Percentiles rank a stretch among this genome's conserved stretches.
Evolutionary conservation across 352 stramenopile species (phyloP).

Genomic region (Poterioochromonas sp.): DNA sequence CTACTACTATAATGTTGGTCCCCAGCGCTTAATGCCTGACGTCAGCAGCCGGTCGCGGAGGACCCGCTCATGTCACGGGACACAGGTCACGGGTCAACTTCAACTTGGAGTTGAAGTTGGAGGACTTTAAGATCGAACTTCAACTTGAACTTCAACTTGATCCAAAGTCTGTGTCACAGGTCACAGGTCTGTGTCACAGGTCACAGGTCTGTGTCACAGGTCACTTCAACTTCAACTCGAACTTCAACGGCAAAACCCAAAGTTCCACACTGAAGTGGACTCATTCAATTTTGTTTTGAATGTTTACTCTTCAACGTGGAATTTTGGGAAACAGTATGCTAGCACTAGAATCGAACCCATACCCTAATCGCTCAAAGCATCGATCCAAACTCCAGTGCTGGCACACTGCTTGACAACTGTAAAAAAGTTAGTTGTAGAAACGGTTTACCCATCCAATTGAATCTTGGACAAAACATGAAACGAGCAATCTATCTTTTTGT

Average conservation of each 20-base stretch:
- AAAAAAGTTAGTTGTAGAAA: conserved; percentile 34
- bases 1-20: conserved; percentile 28
- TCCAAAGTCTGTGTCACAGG: conserved; percentile 29
- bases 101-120: conserved; percentile 30
- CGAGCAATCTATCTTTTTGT: conserved; percentile 23
- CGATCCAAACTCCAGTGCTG: conserved; percentile 29
- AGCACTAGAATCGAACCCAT: conserved; percentile 30
- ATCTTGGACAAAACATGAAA: conserved; percentile 30
- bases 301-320: conserved; percentile 30
- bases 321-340: conserved; percentile 31
- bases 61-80: conserved; percentile 25
- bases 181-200: conserved; percentile 29
- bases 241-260: conserved; percentile 30
- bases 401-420: conserved; percentile 29
- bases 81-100: conserved; percentile 29
- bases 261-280: conserved; percentile 29
- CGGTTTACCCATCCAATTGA: conserved; percentile 29
- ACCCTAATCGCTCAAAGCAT: conserved; percentile 30
- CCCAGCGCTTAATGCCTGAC: conserved; percentile 27
- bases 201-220: conserved; percentile 29
- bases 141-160: conserved; percentile 31
- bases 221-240: conserved; percentile 30
- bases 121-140: conserved; percentile 31
- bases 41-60: conserved; percentile 26
- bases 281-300: conserved; percentile 32